These are phyloP conservation scores for Cicer arietinum DNA, from an alignment of 306 rosid species.

Conservation along the genomic window DNA sequence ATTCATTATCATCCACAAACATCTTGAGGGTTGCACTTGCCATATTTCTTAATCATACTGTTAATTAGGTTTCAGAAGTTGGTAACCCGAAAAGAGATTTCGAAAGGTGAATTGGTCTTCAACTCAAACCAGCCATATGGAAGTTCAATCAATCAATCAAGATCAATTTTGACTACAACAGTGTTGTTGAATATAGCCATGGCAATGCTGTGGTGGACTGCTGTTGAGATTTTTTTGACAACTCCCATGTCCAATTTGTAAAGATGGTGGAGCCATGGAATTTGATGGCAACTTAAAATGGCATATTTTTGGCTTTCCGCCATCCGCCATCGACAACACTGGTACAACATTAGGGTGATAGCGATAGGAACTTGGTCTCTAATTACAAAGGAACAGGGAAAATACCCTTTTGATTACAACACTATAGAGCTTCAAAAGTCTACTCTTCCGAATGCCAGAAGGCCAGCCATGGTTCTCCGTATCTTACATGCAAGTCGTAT, in stretches of 20 bases:
- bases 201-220: too few relatives aligned
- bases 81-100: not conserved
- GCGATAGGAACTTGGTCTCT: not conserved
- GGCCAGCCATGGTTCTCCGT: too few relatives aligned
- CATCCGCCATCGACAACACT: too few relatives aligned
- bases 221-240: too few relatives aligned
- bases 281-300: too few relatives aligned
- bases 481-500: too few relatives aligned
- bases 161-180: slow-evolving; percentile 2
- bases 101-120: not conserved
- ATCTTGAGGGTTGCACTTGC: not conserved
- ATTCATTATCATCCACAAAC: slow-evolving; percentile 29
- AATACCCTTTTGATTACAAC: slow-evolving; percentile 1
- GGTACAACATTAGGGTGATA: not conserved
- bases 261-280: too few relatives aligned
- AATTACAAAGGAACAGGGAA: not conserved
- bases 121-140: not conserved
- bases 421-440: not conserved
- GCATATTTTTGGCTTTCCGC: too few relatives aligned
- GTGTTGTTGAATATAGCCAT: too few relatives aligned
- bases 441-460: not conserved
- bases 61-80: slow-evolving; percentile 23
- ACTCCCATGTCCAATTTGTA: too few relatives aligned
- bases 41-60: slow-evolving; percentile 31
- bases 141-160: slow-evolving; percentile 31